Percentiles rank a stretch among this genome's conserved stretches.
Conservation (phyloP, 2,329 filamentous ascomycete species). For the Sclerotinia trifoliorum region DNA sequence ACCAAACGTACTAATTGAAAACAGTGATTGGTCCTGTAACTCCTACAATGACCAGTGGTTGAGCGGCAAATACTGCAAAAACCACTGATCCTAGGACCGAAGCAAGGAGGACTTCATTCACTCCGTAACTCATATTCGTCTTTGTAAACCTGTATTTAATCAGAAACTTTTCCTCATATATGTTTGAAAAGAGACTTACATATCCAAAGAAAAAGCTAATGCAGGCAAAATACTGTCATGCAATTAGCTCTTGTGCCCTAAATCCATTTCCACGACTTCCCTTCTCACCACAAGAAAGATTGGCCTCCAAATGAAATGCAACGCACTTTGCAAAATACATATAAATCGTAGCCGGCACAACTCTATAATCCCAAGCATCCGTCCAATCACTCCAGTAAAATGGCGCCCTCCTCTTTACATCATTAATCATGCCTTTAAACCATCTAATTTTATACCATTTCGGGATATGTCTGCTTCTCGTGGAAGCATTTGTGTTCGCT, state of each 20-base stretch:
- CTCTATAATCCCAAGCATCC: conserved; percentile 88
- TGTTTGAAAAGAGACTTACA: conserved; percentile 47
- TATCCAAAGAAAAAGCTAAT: conserved; percentile 85
- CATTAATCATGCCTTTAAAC: conserved; percentile 78
- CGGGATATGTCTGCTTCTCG: conserved; percentile 28
- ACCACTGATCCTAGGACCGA: conserved; percentile 81
- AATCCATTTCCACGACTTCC: background rate
- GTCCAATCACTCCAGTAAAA: conserved; percentile 81
- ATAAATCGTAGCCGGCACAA: conserved; percentile 82
- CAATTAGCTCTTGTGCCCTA: conserved; percentile 1
- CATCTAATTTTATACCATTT: conserved; percentile 73
- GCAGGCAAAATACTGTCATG: conserved; percentile 73
- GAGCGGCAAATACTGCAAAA: conserved; percentile 75
- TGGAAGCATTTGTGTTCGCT: conserved; percentile 26
- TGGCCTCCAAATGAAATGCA: background rate
- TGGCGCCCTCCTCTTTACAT: conserved; percentile 70
- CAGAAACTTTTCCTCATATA: background rate
- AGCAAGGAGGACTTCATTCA: conserved; percentile 86
- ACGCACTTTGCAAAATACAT: conserved; percentile 91
- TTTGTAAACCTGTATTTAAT: conserved; percentile 63
- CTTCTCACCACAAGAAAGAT: background rate
- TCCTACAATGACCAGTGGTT: conserved; percentile 86
- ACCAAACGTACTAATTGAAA: conserved; percentile 70
- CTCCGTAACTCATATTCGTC: conserved; percentile 79
- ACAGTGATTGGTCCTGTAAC: conserved; percentile 90